Base-by-base conservation (phyloP, 2,329 filamentous ascomycete genomes). In the Cryphonectria radicalis region DNA sequence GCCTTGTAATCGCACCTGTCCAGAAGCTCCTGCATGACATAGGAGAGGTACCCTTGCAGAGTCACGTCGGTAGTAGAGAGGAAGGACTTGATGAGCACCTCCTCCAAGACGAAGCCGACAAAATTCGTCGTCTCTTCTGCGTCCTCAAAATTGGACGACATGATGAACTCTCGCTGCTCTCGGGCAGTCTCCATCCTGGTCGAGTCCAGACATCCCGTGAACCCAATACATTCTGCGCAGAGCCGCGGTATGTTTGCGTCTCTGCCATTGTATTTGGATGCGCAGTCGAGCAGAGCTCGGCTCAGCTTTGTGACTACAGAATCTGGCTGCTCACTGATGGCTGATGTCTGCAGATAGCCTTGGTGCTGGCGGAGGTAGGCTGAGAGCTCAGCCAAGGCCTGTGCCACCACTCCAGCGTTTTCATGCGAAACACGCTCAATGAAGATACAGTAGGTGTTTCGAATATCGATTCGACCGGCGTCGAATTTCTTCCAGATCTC, bases 21-120 rank as follows among this genome's bases (percentile, higher is more conserved):
- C 4, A 98, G 86, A 57, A 98, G 86, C 76, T 97, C 92, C 80
- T 99, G 96, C 90, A 99, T 98, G 1, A 92, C 93, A 80, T 93
- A 99, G 1, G 95, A 95, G 25, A 99, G 86, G 78, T 97, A 97
- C 0, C 94, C 95, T 80, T 98, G 96, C 7, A 94, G 87, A 74
- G 90, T 91, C 2, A 94, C 92, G 78, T 98, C 97, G 0, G 92
- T 96, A 1, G 93, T 92, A 0, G 95, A 97, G 60, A 97, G 84
- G 78, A 99, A 99, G 0, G 95, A 92, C 73, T 95, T 94, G 37
- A 98, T 94, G 14, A 99, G 84, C 10, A 97, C 92, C 77, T 97
- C 88, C 77, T 97, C 92, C 22, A 99, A 85, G 63, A 97, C 86
- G 76, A 95, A 94, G 57, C 96, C 85, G 10, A 94, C 89, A 80